phyloP scores from a whole-genome alignment of 2,329 filamentous ascomycete genomes.

The Curvularia verruculosa region DNA sequence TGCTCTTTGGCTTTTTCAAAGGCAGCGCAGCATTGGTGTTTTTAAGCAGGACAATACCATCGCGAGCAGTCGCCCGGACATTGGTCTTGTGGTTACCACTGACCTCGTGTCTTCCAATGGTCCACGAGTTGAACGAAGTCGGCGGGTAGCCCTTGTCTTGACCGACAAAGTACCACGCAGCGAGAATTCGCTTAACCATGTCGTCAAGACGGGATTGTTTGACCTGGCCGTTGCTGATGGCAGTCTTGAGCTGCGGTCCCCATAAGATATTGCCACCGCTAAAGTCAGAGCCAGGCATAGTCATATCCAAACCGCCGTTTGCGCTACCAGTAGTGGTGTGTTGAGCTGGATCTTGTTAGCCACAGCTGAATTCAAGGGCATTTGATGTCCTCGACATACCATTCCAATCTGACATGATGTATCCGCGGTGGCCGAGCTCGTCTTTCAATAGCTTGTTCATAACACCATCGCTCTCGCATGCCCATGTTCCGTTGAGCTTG shows the following conservation, averaged over 20 bases:
- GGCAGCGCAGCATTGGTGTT: constrained; percentile 75
- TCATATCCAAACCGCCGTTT: constrained; percentile 58
- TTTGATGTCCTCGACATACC: constrained; percentile 15
- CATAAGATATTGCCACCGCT: constrained; percentile 57
- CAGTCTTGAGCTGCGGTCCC: constrained; percentile 60
- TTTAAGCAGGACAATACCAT: constrained; percentile 59
- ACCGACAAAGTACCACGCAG: constrained; percentile 57
- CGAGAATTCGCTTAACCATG: constrained; percentile 54
- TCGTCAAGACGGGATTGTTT: constrained; percentile 50
- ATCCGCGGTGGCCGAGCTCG: constrained; percentile 58
- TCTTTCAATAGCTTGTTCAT: constrained; percentile 60
- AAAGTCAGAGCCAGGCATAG: constrained; percentile 61
- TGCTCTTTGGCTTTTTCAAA: constrained; percentile 69
- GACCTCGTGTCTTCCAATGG: constrained; percentile 48
- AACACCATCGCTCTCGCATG: constrained; percentile 57
- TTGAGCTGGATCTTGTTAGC: constrained; percentile 42
- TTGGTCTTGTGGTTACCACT: constrained; percentile 50
- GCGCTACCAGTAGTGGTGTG: constrained; percentile 54
- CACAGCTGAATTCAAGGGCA: not conserved
- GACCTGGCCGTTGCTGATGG: constrained; percentile 57
- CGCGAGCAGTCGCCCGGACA: constrained; percentile 52
- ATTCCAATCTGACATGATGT: constrained; percentile 55
- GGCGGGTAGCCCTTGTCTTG: constrained; percentile 55
- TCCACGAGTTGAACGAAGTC: constrained; percentile 56
- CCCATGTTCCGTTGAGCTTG: constrained; percentile 57